Percentiles rank a stretch among this genome's conserved stretches.
phyloP scores from a whole-genome alignment of 441 rosid genomes.

The Erysimum cheiri region DNA sequence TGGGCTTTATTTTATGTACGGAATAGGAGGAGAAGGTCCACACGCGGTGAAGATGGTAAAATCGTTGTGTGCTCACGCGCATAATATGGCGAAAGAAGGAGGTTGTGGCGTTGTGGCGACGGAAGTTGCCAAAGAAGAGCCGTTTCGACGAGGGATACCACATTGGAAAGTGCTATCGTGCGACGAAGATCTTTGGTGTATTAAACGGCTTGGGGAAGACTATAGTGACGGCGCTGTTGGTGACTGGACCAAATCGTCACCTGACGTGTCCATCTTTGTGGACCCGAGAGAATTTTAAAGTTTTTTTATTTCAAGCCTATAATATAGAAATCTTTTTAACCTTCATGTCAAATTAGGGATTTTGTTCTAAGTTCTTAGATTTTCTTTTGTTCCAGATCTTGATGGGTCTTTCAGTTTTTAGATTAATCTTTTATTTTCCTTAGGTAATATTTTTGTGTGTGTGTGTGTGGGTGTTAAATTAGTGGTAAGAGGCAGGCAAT shows the following conservation, averaged over 20 bases:
- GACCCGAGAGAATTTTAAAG: slow-evolving; percentile 89
- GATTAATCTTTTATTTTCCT: neutral
- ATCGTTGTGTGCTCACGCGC: slow-evolving; percentile 76
- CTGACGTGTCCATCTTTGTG: slow-evolving; percentile 88
- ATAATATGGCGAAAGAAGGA: slow-evolving; percentile 70
- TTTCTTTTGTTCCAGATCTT: neutral
- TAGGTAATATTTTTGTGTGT: neutral
- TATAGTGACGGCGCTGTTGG: slow-evolving; percentile 81
- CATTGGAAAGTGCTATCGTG: slow-evolving; percentile 90
- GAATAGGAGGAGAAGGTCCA: slow-evolving; percentile 91
- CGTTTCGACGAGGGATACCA: slow-evolving; percentile 78
- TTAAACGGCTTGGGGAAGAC: slow-evolving; percentile 84
- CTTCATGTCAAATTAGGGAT: neutral
- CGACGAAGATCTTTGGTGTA: slow-evolving; percentile 90
- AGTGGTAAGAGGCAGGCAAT: slow-evolving; percentile 51
- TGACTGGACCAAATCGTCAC: slow-evolving; percentile 94
- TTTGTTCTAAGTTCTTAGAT: neutral
- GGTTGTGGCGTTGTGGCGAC: slow-evolving; percentile 80
- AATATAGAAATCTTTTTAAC: slow-evolving; percentile 13
- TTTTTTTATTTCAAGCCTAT: neutral
- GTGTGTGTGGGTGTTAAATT: slow-evolving; percentile 41
- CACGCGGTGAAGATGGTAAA: slow-evolving; percentile 60
- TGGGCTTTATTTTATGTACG: slow-evolving; percentile 79
- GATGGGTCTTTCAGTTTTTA: slow-evolving; percentile 35
- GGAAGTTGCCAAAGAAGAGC: slow-evolving; percentile 78